These are phyloP conservation scores for Oehlia diaphana DNA, from an alignment of 192 early-diverging fungal genomes.

Conservation along the genomic window DNA sequence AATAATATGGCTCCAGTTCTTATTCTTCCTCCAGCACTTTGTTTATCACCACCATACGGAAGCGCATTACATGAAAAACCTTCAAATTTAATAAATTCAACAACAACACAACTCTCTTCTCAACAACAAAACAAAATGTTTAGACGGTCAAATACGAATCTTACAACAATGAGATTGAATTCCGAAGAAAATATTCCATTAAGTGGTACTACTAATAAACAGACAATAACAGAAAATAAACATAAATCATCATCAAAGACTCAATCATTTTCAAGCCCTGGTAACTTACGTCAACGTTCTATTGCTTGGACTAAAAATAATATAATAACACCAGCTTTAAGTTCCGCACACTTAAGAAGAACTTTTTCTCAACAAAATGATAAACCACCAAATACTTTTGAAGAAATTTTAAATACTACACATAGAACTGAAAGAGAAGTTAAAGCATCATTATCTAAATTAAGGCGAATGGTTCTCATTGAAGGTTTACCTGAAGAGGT, in stretches of 20 bases:
- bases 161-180: background rate
- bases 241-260: background rate
- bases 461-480: constrained; percentile 57
- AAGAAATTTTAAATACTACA: constrained; percentile 47
- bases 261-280: background rate
- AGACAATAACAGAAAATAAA: background rate
- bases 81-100: background rate
- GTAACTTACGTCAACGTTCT: background rate
- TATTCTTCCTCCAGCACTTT: background rate
- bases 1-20: constrained; percentile 7
- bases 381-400: constrained; percentile 31
- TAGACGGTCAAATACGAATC: background rate
- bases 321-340: background rate
- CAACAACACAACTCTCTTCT: background rate
- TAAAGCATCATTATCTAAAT: constrained; percentile 51
- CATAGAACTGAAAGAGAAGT: constrained; percentile 58
- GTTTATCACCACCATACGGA: constrained; percentile 10
- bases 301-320: background rate
- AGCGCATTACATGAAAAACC: background rate
- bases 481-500: constrained; percentile 62
- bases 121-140: background rate
- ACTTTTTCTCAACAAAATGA: background rate
- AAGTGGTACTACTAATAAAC: background rate
- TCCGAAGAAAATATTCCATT: background rate
- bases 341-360: background rate